These are phyloP conservation scores for Penicillium lagena DNA, from an alignment of 495 filamentous ascomycete species.

Conservation along the genomic window DNA sequence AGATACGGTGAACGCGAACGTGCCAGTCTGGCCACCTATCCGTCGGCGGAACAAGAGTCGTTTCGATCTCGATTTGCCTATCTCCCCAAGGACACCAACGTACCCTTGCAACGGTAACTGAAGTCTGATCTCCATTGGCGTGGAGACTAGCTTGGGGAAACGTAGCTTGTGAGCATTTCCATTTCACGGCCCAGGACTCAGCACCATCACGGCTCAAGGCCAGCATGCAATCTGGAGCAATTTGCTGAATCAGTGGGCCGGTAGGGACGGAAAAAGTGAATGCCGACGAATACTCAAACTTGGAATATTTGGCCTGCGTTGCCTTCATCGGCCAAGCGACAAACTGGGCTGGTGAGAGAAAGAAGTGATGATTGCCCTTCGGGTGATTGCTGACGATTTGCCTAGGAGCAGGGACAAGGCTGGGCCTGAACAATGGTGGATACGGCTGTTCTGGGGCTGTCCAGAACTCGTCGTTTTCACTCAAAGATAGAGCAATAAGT, in stretches of 20 bases:
- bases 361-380: slow-evolving; percentile 7
- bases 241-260: slow-evolving; percentile 5
- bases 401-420: slow-evolving; percentile 4
- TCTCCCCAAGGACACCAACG: slow-evolving; percentile 9
- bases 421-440: neutral
- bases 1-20: slow-evolving; percentile 6
- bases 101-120: neutral
- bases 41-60: slow-evolving; percentile 7
- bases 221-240: slow-evolving; percentile 7
- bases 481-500: slow-evolving; percentile 60
- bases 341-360: slow-evolving; percentile 7
- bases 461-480: slow-evolving; percentile 64
- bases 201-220: slow-evolving; percentile 7
- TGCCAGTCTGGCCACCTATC: slow-evolving; percentile 12
- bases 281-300: slow-evolving; percentile 61
- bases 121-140: neutral
- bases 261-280: slow-evolving; percentile 47
- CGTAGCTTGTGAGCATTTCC: slow-evolving; percentile 5
- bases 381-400: slow-evolving; percentile 9
- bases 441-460: slow-evolving; percentile 27
- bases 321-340: slow-evolving; percentile 53
- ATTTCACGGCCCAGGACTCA: slow-evolving; percentile 10
- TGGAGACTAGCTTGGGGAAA: neutral
- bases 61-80: slow-evolving; percentile 2
- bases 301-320: slow-evolving; percentile 68